Evolutionary conservation across 192 early-diverging fungal genomes (phyloP).

Genomic region (Coemansia sp.): DNA sequence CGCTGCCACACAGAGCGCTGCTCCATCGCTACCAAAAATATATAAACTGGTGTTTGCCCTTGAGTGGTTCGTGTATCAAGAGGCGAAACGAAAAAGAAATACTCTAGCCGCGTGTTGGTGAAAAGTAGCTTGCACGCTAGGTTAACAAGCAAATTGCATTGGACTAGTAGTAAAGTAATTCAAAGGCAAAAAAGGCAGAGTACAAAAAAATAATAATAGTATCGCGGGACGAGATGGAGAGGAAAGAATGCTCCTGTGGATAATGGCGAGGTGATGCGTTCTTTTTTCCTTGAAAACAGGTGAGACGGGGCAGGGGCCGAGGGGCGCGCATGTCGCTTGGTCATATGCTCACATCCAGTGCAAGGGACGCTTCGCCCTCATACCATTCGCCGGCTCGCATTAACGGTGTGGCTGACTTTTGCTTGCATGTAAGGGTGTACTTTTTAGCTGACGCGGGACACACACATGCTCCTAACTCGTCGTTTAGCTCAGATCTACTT

Average conservation of each 20-base stretch:
- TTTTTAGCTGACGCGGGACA: too few species aligned
- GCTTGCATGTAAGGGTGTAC: neutral
- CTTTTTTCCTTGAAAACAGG: neutral
- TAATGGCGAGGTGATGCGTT: neutral
- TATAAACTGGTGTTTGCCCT: neutral
- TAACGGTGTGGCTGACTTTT: neutral
- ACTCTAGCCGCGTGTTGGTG: neutral
- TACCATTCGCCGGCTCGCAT: neutral
- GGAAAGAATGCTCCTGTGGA: neutral
- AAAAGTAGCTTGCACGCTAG: neutral
- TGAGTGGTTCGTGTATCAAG: neutral
- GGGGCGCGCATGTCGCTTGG: neutral
- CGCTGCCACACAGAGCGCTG: neutral
- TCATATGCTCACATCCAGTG: neutral
- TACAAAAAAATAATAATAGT: constrained; percentile 1
- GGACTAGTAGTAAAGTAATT: constrained; percentile 6
- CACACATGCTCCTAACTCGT: neutral
- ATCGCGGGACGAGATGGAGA: neutral
- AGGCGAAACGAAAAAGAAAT: neutral
- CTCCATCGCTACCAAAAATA: neutral
- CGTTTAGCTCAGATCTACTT: neutral
- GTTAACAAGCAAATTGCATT: constrained; percentile 7
- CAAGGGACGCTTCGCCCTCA: neutral
- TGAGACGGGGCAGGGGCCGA: neutral
- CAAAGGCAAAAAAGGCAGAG: constrained; percentile 10